Evolutionary conservation across 495 filamentous ascomycete species (phyloP), one percentile per base, ranked within the genome.

Genomic region (Aspergillus coremiiformis): DNA sequence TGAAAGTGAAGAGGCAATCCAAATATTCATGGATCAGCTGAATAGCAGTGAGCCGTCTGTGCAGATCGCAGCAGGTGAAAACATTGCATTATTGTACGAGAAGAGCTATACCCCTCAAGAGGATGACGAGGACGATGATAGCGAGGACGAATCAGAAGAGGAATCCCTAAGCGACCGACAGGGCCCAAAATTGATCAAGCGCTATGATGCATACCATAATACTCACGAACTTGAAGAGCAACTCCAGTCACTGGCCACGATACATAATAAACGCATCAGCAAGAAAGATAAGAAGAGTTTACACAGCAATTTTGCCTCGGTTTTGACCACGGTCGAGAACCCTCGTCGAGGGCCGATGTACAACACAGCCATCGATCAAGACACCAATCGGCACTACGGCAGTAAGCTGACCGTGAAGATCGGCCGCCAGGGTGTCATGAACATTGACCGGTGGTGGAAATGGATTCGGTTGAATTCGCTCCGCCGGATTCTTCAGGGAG

Each of bases 381-480:
- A 87, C 22, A 85, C 80, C 0, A 84, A 85, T 35, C 75, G 75
- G 17, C 80, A 84, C 49, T 89, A 88, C 58, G 91, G 91, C 17
- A 87, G 84, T 56, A 79, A 89, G 19, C 72, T 93, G 67, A 86
- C 78, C 12, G 79, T 96, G 30, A 81, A 83, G 52, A 81, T 96
- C 29, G 81, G 88, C 51, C 78, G 80, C 22, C 79, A 81, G 52
- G 82, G 85, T 5, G 74, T 82, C 33, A 82, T 96, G 76, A 78
- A 78, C 52, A 90, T 97, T 49, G 88, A 96, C 60, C 83, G 80
- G 33, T 97, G 92, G 92, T 93, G 88, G 78, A 91, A 95, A 58
- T 78, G 92, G 56, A 77, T 87, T 56, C 78, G 90, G 21, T 67
- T 94, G 43, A 81, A 89, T 52, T 80, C 83, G 37, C 73, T 97